These are phyloP conservation scores for Neurospora africana DNA, from an alignment of 495 filamentous ascomycete species.

Conservation along the genomic window DNA sequence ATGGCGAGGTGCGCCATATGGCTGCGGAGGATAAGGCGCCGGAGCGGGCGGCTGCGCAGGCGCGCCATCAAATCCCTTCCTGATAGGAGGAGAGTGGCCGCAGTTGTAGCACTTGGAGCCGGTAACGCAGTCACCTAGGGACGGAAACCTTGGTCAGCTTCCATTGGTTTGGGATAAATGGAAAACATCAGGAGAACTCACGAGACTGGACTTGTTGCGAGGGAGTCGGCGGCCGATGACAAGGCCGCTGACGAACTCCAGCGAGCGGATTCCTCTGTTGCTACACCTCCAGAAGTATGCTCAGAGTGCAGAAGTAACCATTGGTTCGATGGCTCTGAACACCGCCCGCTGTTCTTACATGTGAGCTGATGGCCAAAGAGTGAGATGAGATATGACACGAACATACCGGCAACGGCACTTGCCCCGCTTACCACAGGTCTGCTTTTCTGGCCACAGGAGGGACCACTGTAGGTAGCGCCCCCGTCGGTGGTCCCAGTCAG, in stretches of 20 bases:
- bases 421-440: slow-evolving; percentile 48
- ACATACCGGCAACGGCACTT: slow-evolving; percentile 36
- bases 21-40: slow-evolving; percentile 17
- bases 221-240: no score
- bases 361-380: background rate
- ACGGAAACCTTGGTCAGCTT: background rate
- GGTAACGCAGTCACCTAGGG: background rate
- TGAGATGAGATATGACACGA: background rate
- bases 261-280: no score
- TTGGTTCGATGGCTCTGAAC: no score
- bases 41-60: slow-evolving; percentile 25
- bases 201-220: background rate
- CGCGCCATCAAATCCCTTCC: slow-evolving; percentile 43
- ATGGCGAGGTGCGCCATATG: slow-evolving; percentile 6
- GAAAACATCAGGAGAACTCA: background rate
- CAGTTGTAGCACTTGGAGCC: background rate
- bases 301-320: no score
- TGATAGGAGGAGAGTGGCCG: slow-evolving; percentile 18
- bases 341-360: background rate
- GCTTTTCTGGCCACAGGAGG: slow-evolving; percentile 37
- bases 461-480: background rate
- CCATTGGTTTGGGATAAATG: background rate
- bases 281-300: no score
- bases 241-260: no score
- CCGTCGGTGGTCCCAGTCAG: background rate